Base-by-base conservation (phyloP, 495 filamentous ascomycete genomes). In the Cetradonia linearis region DNA sequence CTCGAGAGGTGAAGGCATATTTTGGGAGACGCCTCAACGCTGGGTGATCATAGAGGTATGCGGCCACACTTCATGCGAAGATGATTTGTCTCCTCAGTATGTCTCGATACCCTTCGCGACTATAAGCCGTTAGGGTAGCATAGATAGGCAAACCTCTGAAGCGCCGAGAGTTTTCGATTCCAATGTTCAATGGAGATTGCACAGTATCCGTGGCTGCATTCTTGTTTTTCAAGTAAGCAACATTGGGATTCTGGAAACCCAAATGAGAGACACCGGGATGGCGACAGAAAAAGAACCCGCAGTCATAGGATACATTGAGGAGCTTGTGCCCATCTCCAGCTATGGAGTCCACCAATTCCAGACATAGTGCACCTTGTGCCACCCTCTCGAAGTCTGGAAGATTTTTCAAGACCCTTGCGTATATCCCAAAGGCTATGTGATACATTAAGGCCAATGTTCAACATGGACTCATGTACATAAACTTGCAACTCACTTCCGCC, bases 221-320 rank as follows among this genome's bases (percentile, higher is more conserved):
- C 16, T 68, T 67, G 10, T 81, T 65, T 6, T 77, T 76, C 40
- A 97, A 77, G 69, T 96, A 97, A 0, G 86, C 87, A 5, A 91
- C 91, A 67, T 89, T 91, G 25, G 87, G 77, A 74, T 96, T 96
- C 54, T 82, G 76, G 71, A 93, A 95, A 2, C 89, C 87, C 5
- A 81, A 71, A 13, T 71, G 70, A 0, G 83, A 77, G 33, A 84
- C 69, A 5, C 73, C 65, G 1, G 78, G 72, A 56, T 87, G 75
- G 10, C 84, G 83, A 63, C 81, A 85, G 63, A 95, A 78, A 78
- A 94, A 95, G 70, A 96, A 87, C 16, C 92, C 92, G 64, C 83
- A 91, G 70, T 97, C 92, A 62, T 97, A 97, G 5, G 92, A 91
- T 75, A 95, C 90, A 64, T 96, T 96, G n/a, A 97, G 77, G 7